These are phyloP conservation scores for Blastomyces parvus DNA, from an alignment of 2,329 filamentous ascomycete species.

Conservation along the genomic window DNA sequence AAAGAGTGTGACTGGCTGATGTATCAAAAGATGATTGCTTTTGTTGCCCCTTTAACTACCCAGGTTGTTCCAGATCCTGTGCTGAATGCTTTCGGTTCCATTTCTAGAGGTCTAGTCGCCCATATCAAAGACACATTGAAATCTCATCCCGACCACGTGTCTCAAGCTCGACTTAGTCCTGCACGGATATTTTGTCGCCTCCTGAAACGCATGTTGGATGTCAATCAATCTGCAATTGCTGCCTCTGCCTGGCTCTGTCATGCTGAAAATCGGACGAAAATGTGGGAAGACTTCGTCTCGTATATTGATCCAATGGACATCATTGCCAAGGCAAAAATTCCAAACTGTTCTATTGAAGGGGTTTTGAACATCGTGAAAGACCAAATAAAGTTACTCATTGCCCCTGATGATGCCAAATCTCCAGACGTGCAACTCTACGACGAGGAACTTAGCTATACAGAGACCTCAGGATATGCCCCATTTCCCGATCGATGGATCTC, in stretches of 20 bases:
- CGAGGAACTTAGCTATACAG: constrained; percentile 24
- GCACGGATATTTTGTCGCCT: constrained; percentile 82
- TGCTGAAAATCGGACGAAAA: constrained; percentile 79
- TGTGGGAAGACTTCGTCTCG: constrained; percentile 73
- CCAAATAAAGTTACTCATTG: constrained; percentile 36
- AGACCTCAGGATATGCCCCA: constrained; percentile 34
- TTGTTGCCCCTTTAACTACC: constrained; percentile 76
- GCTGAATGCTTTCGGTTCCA: constrained; percentile 74
- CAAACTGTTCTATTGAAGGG: constrained; percentile 28
- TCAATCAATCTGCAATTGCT: constrained; percentile 88
- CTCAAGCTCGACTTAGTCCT: constrained; percentile 77
- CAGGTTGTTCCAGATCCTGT: constrained; percentile 86
- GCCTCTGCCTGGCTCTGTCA: constrained; percentile 88
- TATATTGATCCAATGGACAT: constrained; percentile 33
- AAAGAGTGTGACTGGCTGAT: constrained; percentile 90
- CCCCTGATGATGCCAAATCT: constrained; percentile 30
- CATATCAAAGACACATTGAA: constrained; percentile 82
- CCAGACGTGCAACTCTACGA: constrained; percentile 28
- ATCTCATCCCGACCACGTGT: constrained; percentile 72
- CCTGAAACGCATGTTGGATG: constrained; percentile 74
- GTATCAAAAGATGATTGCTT: constrained; percentile 94
- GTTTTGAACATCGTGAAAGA: constrained; percentile 36
- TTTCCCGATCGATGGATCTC: constrained; percentile 42
- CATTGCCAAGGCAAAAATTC: constrained; percentile 35
- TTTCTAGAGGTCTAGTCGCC: constrained; percentile 67